Conservation (phyloP, 116 monocot genomes). For the Trichopus zeylanicus region DNA sequence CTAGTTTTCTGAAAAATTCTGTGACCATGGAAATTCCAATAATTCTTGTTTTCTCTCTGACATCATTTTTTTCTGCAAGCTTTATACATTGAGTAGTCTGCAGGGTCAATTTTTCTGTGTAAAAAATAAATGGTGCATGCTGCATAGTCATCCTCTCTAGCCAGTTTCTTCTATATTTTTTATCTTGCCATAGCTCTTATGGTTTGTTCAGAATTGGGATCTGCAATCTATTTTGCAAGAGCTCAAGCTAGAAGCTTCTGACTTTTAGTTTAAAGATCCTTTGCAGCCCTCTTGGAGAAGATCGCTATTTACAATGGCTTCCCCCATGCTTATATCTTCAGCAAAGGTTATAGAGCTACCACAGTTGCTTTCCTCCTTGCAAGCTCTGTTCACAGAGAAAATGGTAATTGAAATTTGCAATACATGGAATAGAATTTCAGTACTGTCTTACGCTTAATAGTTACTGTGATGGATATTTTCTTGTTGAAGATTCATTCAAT, state of each 20-base stretch:
- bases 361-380: slow-evolving; percentile 39
- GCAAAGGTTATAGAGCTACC: slow-evolving; percentile 48
- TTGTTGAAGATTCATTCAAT: background rate
- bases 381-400: slow-evolving; percentile 28
- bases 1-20: too few species aligned
- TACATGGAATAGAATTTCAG: background rate
- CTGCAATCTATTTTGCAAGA: background rate
- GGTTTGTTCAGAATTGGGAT: too few species aligned
- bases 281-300: slow-evolving; percentile 73
- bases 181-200: too few species aligned
- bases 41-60: too few species aligned
- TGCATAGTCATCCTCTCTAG: too few species aligned
- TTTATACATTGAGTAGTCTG: too few species aligned
- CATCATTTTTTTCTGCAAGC: too few species aligned
- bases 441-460: background rate
- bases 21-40: too few species aligned
- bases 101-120: too few species aligned
- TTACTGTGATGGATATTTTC: background rate
- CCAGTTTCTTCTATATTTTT: too few species aligned
- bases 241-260: background rate
- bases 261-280: slow-evolving; percentile 27
- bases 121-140: too few species aligned
- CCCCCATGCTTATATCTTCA: slow-evolving; percentile 71
- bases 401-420: slow-evolving; percentile 29
- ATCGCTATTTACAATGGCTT: slow-evolving; percentile 65